Percentiles rank a stretch among this genome's conserved stretches.
Conservation (phyloP, 2,329 filamentous ascomycete species). For the Orbilia javanica region DNA sequence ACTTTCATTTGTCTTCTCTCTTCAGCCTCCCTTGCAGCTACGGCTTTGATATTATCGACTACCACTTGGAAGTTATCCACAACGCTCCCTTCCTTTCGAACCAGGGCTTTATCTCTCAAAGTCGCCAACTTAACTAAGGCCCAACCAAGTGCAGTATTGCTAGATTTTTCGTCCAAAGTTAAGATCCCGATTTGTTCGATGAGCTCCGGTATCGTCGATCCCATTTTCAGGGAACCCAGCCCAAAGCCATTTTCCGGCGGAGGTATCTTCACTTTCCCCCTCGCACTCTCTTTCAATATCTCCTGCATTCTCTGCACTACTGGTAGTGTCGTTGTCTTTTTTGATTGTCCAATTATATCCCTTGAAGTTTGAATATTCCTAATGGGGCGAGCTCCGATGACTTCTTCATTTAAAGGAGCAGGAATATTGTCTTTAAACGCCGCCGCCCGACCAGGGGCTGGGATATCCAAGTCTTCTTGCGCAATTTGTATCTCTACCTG, state of each 20-base stretch:
- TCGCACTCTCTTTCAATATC: background rate
- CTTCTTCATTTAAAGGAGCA: no score
- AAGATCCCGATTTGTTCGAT: slow-evolving; percentile 7
- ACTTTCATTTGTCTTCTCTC: background rate
- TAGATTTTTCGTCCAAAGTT: background rate
- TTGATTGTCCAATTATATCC: background rate
- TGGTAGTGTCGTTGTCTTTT: background rate
- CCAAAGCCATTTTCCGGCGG: slow-evolving; percentile 11
- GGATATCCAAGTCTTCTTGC: no score
- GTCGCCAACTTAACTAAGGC: background rate
- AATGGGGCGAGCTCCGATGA: no score
- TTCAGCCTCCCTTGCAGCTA: background rate
- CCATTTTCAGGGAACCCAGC: background rate
- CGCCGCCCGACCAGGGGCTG: no score
- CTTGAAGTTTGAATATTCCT: no score
- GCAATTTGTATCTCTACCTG: no score
- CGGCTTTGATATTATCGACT: no score
- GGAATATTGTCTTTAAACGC: no score
- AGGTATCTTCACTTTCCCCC: background rate
- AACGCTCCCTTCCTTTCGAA: no score
- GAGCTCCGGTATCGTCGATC: background rate
- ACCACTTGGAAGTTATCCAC: background rate
- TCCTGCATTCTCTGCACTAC: slow-evolving; percentile 12
- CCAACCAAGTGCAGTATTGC: slow-evolving; percentile 28
- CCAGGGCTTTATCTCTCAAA: background rate